phyloP scores from a whole-genome alignment of 2,329 filamentous ascomycete species.

The Metarhizium robertsii region DNA sequence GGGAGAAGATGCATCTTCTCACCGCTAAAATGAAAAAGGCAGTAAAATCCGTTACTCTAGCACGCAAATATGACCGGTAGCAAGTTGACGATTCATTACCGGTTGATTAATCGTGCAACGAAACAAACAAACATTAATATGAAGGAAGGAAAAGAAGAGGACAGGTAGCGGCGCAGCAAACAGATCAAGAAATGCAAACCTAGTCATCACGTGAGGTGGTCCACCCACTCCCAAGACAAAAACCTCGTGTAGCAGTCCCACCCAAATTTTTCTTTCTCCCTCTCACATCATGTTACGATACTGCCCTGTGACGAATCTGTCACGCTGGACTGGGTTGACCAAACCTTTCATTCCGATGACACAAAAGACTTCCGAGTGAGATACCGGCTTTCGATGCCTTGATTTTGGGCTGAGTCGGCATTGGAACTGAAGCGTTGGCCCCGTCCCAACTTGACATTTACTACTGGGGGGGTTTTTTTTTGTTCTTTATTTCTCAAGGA shows the following conservation, averaged over 20 bases:
- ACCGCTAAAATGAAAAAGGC: conserved; percentile 13
- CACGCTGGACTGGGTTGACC: neutral
- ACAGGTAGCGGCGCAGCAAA: neutral
- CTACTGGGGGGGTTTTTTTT: neutral
- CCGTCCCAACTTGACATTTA: neutral
- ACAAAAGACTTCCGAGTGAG: neutral
- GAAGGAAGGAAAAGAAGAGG: conserved; percentile 20
- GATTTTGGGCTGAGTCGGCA: neutral
- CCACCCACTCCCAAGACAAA: neutral
- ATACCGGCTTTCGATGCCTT: neutral
- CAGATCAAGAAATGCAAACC: too few species aligned
- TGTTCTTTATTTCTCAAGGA: neutral
- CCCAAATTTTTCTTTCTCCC: conserved; percentile 3
- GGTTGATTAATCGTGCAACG: conserved; percentile 53
- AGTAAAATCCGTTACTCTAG: conserved; percentile 35
- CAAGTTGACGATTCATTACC: conserved; percentile 39
- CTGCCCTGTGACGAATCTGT: neutral
- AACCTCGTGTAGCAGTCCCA: conserved; percentile 2
- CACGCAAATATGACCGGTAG: conserved; percentile 53
- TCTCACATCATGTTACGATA: neutral
- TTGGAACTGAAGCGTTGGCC: neutral
- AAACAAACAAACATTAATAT: conserved; percentile 19
- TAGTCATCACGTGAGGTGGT: conserved; percentile 16
- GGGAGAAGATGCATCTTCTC: conserved; percentile 14
- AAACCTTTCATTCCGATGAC: neutral